Conservation (phyloP, 2,329 filamentous ascomycete genomes). For the Colletotrichum costaricense region DNA sequence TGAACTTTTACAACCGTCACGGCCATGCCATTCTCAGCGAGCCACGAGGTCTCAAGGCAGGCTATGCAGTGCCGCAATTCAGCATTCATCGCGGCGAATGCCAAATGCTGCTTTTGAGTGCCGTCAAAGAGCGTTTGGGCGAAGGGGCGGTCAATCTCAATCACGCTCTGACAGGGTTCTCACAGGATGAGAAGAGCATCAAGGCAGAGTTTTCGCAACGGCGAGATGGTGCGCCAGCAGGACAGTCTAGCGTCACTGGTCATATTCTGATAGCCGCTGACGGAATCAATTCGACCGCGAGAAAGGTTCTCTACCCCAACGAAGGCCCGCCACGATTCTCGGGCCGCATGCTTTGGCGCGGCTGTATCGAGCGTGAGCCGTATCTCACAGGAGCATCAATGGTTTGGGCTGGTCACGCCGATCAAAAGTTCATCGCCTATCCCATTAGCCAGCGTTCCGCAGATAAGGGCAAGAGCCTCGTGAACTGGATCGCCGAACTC, state of each 20-base stretch:
- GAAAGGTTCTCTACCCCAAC: conserved; percentile 9
- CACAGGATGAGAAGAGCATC: neutral
- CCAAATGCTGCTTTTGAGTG: conserved; percentile 25
- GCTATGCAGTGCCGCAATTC: conserved; percentile 15
- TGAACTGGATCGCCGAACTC: conserved; percentile 31
- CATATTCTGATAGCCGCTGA: conserved; percentile 25
- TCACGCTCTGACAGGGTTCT: conserved; percentile 20
- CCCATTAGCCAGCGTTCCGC: conserved; percentile 23
- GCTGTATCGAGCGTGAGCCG: conserved; percentile 17
- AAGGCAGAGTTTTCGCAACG: conserved; percentile 15
- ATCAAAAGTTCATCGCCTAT: conserved; percentile 31
- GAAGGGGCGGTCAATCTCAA: conserved; percentile 1
- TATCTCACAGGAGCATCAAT: conserved; percentile 23
- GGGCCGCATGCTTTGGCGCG: conserved; percentile 27
- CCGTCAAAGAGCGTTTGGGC: conserved; percentile 16
- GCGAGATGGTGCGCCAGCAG: conserved; percentile 10
- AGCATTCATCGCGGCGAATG: conserved; percentile 22
- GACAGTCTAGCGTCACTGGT: neutral
- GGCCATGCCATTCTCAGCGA: conserved; percentile 21
- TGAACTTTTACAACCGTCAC: conserved; percentile 30
- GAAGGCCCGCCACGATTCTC: conserved; percentile 25
- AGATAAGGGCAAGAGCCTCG: conserved; percentile 15
- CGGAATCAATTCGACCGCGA: conserved; percentile 28
- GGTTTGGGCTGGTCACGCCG: conserved; percentile 30
- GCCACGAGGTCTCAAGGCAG: neutral